These are phyloP conservation scores for Colletotrichum ledebouriae DNA, from an alignment of 2,329 filamentous ascomycete species.

Conservation along the genomic window DNA sequence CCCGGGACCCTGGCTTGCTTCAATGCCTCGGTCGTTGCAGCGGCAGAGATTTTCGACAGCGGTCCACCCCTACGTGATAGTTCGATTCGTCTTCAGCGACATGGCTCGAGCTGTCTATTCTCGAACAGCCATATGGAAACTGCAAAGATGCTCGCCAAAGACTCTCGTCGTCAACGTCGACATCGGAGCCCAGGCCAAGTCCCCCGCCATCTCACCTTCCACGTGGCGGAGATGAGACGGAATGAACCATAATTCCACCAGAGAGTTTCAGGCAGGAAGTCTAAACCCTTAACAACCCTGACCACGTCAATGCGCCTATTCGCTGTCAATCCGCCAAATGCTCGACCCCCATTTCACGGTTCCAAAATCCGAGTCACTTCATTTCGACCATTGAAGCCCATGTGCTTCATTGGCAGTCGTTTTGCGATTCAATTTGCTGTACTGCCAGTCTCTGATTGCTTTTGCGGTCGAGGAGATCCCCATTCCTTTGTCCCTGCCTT, in stretches of 20 bases:
- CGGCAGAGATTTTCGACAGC: constrained; percentile 17
- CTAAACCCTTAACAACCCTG: constrained; percentile 28
- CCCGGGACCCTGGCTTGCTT: neutral
- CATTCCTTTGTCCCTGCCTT: neutral
- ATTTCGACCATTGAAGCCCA: constrained; percentile 25
- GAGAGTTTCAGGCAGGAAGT: constrained; percentile 38
- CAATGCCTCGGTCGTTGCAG: constrained; percentile 16
- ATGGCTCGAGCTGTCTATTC: neutral
- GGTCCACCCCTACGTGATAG: neutral
- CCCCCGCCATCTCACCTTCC: constrained; percentile 37
- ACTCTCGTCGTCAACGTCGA: constrained; percentile 4
- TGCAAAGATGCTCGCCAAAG: neutral
- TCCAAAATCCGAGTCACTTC: constrained; percentile 15
- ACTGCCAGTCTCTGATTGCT: neutral
- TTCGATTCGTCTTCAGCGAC: neutral
- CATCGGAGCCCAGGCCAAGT: constrained; percentile 5
- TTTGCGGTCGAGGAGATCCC: neutral
- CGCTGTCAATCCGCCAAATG: constrained; percentile 16
- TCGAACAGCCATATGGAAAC: constrained; percentile 8
- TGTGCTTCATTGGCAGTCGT: neutral
- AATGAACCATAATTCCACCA: constrained; percentile 21
- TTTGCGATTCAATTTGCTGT: constrained; percentile 1
- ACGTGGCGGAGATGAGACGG: constrained; percentile 40
- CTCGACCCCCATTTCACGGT: constrained; percentile 15
- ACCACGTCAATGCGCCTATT: constrained; percentile 33